Base-by-base conservation (phyloP, 768 basidiomycete species). In the Rhizopogon vinicolor region DNA sequence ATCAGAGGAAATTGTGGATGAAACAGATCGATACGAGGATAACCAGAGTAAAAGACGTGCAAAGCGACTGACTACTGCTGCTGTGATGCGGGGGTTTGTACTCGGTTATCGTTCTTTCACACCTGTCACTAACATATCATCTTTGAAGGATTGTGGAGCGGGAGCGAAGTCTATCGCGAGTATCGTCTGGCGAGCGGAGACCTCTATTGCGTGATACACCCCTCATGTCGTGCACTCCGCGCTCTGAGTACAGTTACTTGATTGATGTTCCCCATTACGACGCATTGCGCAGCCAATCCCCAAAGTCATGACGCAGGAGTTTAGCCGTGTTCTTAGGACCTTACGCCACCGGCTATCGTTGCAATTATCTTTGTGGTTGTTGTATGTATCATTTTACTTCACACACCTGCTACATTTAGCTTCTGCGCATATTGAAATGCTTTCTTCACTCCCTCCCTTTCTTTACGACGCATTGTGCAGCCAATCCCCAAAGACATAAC, bases 1-100 rank as follows among this genome's bases (percentile, higher is more conserved):
- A 18, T 87, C 89, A 0, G 93, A 97, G 72, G 95, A 97, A 68
- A 96, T 97, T 52, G 89, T 96, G 31, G 94, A 96, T 63, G 94
- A 97, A 71, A 96, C 93, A 2, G 94, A 97, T 71, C 79, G 85
- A 28, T 95, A 89, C 62, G 85, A 91, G 60, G 91, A 93, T 61
- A 97, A 96, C 64, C 85, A 85, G 46, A 86, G 84, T 51, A 94
- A 93, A 65, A 79, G 78, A 56, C 74, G 77, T 7, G 93, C 90
- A 0, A 85, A 79, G 59, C 78, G 94, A 13, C 69, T 80, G 56
- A 87, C 86, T 12, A 91, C 85, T 12, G 81, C 87, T 7, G 80
- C 82, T 7, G 78, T 92, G 40, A 92, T 95, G 88, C 77, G 82
- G 63, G 88, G 89, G 89, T 90, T 18, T 43, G 68, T 61, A 14